Evolutionary conservation across 805 yeast species (phyloP).

Genomic region (Candida ulmi): DNA sequence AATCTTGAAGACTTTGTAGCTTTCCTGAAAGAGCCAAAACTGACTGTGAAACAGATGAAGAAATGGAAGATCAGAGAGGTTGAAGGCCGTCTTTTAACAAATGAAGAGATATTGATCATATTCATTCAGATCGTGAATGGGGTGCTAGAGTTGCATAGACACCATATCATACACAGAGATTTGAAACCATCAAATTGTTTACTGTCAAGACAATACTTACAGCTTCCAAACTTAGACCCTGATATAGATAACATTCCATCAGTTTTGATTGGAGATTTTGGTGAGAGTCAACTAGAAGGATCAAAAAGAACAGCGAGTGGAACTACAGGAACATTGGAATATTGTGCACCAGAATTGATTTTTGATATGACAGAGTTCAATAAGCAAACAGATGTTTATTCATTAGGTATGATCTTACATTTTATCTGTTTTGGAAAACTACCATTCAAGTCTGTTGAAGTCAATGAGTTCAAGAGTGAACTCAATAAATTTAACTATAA

Average conservation of each 20-base stretch:
- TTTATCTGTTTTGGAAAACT: conserved; percentile 65
- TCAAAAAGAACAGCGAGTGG: conserved; percentile 65
- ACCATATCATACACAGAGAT: conserved; percentile 82
- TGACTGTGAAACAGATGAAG: conserved; percentile 32
- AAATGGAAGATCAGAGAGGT: conserved; percentile 24
- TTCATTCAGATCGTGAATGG: conserved; percentile 67
- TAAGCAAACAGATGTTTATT: conserved; percentile 71
- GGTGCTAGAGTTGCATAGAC: conserved; percentile 61
- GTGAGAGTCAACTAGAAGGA: conserved; percentile 79
- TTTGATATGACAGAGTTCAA: conserved; percentile 43
- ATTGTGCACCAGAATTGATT: conserved; percentile 70
- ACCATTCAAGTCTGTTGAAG: conserved; percentile 43
- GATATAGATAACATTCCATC: conserved; percentile 41
- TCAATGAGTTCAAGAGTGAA: conserved; percentile 28
- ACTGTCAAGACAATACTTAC: conserved; percentile 28
- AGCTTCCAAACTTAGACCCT: conserved; percentile 8
- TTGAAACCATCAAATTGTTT: conserved; percentile 86
- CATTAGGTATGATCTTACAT: conserved; percentile 78
- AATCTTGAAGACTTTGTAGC: conserved; percentile 65
- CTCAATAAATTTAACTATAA: conserved; percentile 20
- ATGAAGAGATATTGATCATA: conserved; percentile 61
- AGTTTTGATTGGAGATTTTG: conserved; percentile 83
- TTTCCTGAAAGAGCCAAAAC: conserved; percentile 30
- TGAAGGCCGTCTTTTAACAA: conserved; percentile 35
- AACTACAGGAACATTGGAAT: conserved; percentile 83